phyloP scores from a whole-genome alignment of 441 rosid species.

The Euphorbia celastroides region DNA sequence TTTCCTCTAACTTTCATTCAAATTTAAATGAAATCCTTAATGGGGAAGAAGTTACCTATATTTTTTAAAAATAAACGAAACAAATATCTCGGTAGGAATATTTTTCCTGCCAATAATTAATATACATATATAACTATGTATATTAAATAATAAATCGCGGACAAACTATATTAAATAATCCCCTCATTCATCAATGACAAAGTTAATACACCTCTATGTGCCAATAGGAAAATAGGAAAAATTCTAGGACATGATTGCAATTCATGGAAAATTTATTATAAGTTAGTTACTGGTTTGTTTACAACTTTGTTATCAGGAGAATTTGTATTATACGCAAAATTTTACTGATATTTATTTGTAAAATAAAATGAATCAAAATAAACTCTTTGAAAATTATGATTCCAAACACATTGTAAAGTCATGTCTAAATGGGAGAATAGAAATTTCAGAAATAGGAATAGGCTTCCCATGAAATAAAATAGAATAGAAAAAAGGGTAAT shows the following conservation, averaged over 20 bases:
- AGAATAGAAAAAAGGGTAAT: too few species aligned
- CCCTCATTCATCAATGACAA: background rate
- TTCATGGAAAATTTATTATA: background rate
- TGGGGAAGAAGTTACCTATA: background rate
- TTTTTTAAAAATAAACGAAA: background rate
- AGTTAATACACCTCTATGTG: conserved; percentile 1
- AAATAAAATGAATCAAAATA: too few species aligned
- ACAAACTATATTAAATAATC: conserved; percentile 8
- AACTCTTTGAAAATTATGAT: too few species aligned
- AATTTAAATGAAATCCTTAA: background rate
- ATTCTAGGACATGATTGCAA: background rate
- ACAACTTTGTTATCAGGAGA: too few species aligned
- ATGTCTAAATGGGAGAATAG: too few species aligned
- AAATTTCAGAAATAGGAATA: too few species aligned
- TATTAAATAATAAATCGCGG: conserved; percentile 2
- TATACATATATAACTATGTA: background rate
- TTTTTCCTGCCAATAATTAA: background rate
- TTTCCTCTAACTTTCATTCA: too few species aligned
- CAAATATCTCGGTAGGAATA: background rate
- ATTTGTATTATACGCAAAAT: too few species aligned
- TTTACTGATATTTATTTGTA: too few species aligned
- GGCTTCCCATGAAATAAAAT: too few species aligned
- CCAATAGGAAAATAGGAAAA: background rate
- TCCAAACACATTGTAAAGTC: too few species aligned
- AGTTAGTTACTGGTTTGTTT: too few species aligned